Evolutionary conservation across 176 grass and related monocot species (phyloP).

Genomic region (Luzula sylvatica): DNA sequence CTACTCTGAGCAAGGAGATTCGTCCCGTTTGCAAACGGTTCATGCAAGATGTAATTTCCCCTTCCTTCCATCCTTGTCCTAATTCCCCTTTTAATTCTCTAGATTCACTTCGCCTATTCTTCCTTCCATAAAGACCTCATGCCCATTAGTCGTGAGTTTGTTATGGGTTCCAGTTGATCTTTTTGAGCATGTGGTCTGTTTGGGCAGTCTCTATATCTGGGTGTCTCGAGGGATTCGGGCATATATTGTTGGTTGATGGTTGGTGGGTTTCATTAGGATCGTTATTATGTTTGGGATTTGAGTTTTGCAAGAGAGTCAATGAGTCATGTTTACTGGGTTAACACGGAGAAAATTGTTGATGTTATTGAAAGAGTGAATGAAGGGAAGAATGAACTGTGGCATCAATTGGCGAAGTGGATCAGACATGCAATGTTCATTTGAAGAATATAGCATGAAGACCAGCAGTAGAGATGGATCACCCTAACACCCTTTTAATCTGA

Average conservation of each 20-base stretch:
- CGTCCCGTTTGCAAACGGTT: conserved; percentile 92
- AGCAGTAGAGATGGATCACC: conserved; percentile 7
- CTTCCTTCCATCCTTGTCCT: conserved; percentile 38
- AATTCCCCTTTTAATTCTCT: conserved; percentile 40
- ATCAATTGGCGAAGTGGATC: conserved; percentile 20
- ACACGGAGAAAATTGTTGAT: too few relatives aligned
- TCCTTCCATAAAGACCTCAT: not conserved
- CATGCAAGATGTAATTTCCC: conserved; percentile 99
- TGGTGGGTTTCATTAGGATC: too few relatives aligned
- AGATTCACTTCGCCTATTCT: conserved; percentile 20
- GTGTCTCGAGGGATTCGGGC: too few relatives aligned
- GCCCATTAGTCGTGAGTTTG: not conserved
- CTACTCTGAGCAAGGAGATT: conserved; percentile 97
- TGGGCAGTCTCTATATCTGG: not conserved
- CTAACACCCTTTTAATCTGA: conserved; percentile 59
- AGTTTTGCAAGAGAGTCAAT: not conserved
- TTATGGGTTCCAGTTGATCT: not conserved
- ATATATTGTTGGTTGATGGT: too few relatives aligned
- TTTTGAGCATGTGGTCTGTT: not conserved
- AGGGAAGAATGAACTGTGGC: conserved; percentile 1
- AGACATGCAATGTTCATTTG: conserved; percentile 47
- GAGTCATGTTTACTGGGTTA: not conserved
- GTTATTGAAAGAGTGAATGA: not conserved
- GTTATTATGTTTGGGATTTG: not conserved
- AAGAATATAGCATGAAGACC: conserved; percentile 48